Evolutionary conservation across 129 eudicot genomes (phyloP).

Genomic region (Solidago caesia): DNA sequence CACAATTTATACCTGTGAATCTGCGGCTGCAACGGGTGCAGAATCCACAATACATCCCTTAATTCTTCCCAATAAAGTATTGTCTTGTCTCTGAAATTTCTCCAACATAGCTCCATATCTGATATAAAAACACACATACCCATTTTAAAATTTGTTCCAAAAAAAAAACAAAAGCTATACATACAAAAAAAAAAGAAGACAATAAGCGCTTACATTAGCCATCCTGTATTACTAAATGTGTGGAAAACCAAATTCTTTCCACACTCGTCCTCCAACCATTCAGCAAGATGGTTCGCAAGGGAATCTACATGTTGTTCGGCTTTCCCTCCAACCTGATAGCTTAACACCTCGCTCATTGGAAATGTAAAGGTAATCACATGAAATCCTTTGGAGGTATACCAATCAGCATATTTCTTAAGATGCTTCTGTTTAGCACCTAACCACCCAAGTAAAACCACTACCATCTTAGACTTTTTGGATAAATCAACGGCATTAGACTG

Average conservation of each 20-base stretch:
- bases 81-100: slow-evolving; percentile 72
- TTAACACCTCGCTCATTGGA: slow-evolving; percentile 80
- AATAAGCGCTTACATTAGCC: slow-evolving; percentile 75
- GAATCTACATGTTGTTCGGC: slow-evolving; percentile 71
- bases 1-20: slow-evolving; percentile 68
- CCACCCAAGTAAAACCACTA: slow-evolving; percentile 96
- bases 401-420: slow-evolving; percentile 83
- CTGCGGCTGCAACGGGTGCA: slow-evolving; percentile 91
- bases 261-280: slow-evolving; percentile 82
- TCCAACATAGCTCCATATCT: slow-evolving; percentile 96
- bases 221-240: slow-evolving; percentile 97
- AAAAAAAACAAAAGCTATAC: neutral
- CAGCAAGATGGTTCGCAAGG: slow-evolving; percentile 81
- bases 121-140: slow-evolving; percentile 14
- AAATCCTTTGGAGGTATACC: slow-evolving; percentile 92
- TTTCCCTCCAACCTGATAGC: slow-evolving; percentile 90
- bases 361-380: slow-evolving; percentile 91
- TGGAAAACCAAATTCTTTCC: slow-evolving; percentile 84
- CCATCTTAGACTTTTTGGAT: slow-evolving; percentile 65
- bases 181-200: neutral
- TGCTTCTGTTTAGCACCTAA: slow-evolving; percentile 98
- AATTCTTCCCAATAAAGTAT: slow-evolving; percentile 50
- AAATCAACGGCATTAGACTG: slow-evolving; percentile 47
- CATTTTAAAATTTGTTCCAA: neutral
- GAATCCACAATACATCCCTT: slow-evolving; percentile 97